Conservation (phyloP, 306 rosid genomes). For the Cucurbita argyrosperma region DNA sequence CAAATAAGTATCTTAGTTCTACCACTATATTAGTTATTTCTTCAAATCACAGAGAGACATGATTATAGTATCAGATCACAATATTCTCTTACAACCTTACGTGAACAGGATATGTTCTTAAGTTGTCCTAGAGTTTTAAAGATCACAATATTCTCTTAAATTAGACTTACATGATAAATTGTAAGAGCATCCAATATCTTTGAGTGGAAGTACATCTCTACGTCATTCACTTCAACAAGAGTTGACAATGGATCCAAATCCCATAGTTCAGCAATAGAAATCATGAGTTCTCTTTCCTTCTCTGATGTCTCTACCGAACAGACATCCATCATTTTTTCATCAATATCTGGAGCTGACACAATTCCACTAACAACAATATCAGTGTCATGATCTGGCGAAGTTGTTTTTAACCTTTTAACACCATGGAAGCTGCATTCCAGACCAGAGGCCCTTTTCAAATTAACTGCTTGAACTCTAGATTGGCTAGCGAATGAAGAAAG, state of each 20-base stretch:
- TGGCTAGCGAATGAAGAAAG: constrained; percentile 46
- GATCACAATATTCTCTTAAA: not conserved
- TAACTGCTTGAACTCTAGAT: constrained; percentile 21
- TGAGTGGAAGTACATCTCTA: constrained; percentile 38
- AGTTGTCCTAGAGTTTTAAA: not conserved
- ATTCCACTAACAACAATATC: constrained; percentile 68
- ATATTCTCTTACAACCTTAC: not conserved
- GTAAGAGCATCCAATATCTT: constrained; percentile 65
- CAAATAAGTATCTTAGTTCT: not conserved
- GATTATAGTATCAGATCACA: not conserved
- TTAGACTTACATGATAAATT: constrained; percentile 48
- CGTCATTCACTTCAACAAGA: constrained; percentile 23
- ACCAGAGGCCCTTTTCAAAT: constrained; percentile 34
- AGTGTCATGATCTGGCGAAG: constrained; percentile 22
- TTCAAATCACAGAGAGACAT: not conserved
- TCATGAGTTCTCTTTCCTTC: constrained; percentile 25
- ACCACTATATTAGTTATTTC: not conserved
- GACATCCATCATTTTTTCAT: constrained; percentile 19
- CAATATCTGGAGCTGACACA: constrained; percentile 18
- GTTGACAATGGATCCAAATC: constrained; percentile 25
- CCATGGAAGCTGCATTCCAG: constrained; percentile 16
- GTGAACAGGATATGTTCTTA: not conserved
- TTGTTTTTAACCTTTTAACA: constrained; percentile 40
- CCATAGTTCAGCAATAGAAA: constrained; percentile 55
- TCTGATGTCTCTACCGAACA: constrained; percentile 20